These are phyloP conservation scores for Medicago arabica DNA, from an alignment of 306 rosid species.

Conservation along the genomic window DNA sequence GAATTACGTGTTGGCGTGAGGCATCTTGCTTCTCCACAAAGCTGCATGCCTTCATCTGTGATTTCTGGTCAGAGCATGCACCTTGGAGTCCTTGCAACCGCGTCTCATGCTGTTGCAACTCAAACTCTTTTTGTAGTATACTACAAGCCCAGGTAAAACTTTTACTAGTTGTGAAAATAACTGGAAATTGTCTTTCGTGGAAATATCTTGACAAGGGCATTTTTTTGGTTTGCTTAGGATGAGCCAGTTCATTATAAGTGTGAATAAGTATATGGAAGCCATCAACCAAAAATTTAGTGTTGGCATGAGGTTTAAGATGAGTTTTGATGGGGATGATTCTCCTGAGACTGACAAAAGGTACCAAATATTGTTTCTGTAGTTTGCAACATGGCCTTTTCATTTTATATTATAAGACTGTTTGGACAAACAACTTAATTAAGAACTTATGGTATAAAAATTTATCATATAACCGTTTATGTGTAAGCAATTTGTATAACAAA, in stretches of 20 bases:
- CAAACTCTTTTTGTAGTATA: constrained; percentile 79
- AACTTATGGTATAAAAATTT: not conserved
- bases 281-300: constrained; percentile 58
- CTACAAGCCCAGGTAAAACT: constrained; percentile 80
- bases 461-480: not conserved
- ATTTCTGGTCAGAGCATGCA: constrained; percentile 99
- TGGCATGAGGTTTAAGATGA: constrained; percentile 90
- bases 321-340: constrained; percentile 93
- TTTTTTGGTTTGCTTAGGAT: constrained; percentile 60
- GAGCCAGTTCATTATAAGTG: constrained; percentile 76
- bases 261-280: constrained; percentile 78
- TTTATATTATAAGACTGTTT: constrained; percentile 1
- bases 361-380: constrained; percentile 2
- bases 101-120: constrained; percentile 90
- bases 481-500: not conserved
- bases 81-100: constrained; percentile 97
- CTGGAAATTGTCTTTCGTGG: not conserved
- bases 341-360: constrained; percentile 93
- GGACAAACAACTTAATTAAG: not conserved
- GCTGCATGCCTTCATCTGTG: constrained; percentile 91
- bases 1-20: constrained; percentile 91
- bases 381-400: constrained; percentile 28
- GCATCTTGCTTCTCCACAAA: constrained; percentile 77
- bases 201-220: constrained; percentile 20
- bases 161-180: constrained; percentile 26